Conservation (phyloP, 129 eudicot species). For the Apium graveolens region DNA sequence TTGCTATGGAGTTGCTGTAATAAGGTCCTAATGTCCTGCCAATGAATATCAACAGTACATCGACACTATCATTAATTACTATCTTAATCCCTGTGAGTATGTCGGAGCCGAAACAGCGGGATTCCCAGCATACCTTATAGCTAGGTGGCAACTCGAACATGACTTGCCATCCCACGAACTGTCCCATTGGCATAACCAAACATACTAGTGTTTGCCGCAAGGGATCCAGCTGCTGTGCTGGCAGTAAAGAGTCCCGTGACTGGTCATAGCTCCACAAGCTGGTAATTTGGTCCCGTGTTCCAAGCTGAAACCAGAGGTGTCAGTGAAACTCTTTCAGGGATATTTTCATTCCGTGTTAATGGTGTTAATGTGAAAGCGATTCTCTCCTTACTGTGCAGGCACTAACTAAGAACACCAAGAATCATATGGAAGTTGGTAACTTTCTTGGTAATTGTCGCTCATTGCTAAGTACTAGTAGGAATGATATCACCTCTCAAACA, state of each 20-base stretch:
- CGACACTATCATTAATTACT: slow-evolving; percentile 67
- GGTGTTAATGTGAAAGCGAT: too few species aligned
- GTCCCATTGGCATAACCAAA: slow-evolving; percentile 72
- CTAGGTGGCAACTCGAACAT: slow-evolving; percentile 62
- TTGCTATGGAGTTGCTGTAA: slow-evolving; percentile 57
- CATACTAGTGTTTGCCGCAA: slow-evolving; percentile 59
- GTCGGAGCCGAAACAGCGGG: slow-evolving; percentile 74
- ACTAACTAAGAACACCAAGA: too few species aligned
- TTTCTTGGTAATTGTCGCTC: too few species aligned
- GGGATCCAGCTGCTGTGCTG: slow-evolving; percentile 61
- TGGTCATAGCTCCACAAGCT: too few species aligned
- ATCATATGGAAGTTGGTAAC: too few species aligned
- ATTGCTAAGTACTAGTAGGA: too few species aligned
- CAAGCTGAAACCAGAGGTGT: too few species aligned
- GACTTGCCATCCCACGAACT: slow-evolving; percentile 82
- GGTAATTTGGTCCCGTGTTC: too few species aligned
- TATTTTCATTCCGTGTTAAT: too few species aligned
- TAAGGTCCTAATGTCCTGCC: slow-evolving; percentile 59
- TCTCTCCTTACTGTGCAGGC: too few species aligned
- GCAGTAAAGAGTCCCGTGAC: slow-evolving; percentile 87
- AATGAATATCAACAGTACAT: slow-evolving; percentile 61
- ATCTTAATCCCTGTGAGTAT: slow-evolving; percentile 76
- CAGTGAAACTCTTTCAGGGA: too few species aligned
- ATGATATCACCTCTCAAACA: too few species aligned
- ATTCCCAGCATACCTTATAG: slow-evolving; percentile 69